Conservation (phyloP, 1,139 yeast species). For the Kodamaea ohmeri region DNA sequence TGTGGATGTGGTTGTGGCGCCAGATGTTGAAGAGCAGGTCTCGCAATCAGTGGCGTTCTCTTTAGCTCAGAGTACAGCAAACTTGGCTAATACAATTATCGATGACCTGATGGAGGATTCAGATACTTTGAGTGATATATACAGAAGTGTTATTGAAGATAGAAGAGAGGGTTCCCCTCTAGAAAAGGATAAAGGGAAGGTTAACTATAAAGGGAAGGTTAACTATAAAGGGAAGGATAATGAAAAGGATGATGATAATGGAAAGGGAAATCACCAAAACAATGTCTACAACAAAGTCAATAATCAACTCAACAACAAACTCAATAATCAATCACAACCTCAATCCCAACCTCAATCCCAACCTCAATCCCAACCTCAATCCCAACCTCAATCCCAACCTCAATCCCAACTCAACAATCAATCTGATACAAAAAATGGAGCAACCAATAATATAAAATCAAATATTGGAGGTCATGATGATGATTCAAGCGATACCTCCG, state of each 20-base stretch:
- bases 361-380: too few species aligned
- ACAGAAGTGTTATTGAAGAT: conserved; percentile 1
- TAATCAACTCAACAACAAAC: not conserved
- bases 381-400: too few species aligned
- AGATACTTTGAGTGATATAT: conserved; percentile 10
- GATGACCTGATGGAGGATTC: conserved; percentile 29
- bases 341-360: conserved; percentile 8
- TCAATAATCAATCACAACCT: conserved; percentile 9
- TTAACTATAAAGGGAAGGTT: conserved; percentile 4
- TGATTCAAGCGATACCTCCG: conserved; percentile 18
- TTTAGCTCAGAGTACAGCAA: conserved; percentile 64
- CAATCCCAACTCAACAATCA: too few species aligned
- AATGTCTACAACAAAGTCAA: not conserved
- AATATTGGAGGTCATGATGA: conserved; percentile 11
- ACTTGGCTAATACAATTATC: conserved; percentile 64
- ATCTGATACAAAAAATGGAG: too few species aligned
- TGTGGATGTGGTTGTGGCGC: conserved; percentile 55
- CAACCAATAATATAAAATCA: too few species aligned
- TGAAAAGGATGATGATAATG: conserved; percentile 14
- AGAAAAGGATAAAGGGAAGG: not conserved
- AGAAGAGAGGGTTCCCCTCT: too few species aligned
- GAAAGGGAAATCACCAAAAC: conserved; percentile 5
- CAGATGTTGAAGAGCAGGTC: conserved; percentile 30
- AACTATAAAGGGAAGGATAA: conserved; percentile 11
- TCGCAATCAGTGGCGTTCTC: conserved; percentile 37